phyloP scores from a whole-genome alignment of 306 rosid genomes.

The Crotalaria pallida region DNA sequence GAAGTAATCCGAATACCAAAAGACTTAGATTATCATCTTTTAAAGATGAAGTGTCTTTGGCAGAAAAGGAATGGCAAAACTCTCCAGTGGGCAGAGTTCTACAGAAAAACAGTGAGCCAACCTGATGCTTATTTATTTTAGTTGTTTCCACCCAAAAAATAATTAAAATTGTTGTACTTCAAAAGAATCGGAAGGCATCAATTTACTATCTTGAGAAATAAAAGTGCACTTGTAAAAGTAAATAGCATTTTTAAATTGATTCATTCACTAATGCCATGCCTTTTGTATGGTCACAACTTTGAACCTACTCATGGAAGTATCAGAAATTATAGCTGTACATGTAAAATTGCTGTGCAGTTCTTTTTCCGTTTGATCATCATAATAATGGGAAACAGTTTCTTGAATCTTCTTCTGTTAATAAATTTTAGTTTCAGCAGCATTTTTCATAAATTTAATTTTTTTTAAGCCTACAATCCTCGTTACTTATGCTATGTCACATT shows the following conservation, averaged over 20 bases:
- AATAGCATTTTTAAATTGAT: constrained; percentile 16
- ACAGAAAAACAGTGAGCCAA: constrained; percentile 13
- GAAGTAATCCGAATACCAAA: constrained; percentile 4
- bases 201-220: constrained; percentile 14
- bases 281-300: constrained; percentile 16
- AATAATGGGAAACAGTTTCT: not conserved
- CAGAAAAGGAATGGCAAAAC: not conserved
- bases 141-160: not conserved
- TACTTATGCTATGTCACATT: not conserved
- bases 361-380: constrained; percentile 7
- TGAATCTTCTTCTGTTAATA: not conserved
- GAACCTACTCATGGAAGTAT: constrained; percentile 19
- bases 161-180: not conserved
- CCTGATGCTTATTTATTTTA: not conserved
- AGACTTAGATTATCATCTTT: not conserved
- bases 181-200: constrained; percentile 1
- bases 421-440: not conserved
- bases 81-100: not conserved
- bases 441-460: not conserved
- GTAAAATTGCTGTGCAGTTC: constrained; percentile 4
- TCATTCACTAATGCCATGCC: not conserved
- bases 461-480: constrained; percentile 6
- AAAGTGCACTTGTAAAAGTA: not conserved
- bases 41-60: not conserved
- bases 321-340: constrained; percentile 16